These are phyloP conservation scores for Ramalina intermedia DNA, from an alignment of 495 filamentous ascomycete species.

Conservation along the genomic window DNA sequence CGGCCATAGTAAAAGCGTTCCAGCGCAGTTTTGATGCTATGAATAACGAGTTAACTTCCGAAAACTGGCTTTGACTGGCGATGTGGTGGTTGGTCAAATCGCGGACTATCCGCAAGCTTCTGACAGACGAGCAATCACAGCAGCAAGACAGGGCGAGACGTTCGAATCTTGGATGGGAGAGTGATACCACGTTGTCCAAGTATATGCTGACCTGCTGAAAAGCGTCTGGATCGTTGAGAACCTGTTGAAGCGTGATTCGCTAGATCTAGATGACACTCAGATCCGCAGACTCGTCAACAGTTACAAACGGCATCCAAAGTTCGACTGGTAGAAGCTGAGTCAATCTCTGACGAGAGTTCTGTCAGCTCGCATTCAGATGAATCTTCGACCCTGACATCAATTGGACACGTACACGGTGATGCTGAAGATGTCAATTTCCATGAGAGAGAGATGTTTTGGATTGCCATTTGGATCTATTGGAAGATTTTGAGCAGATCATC, in stretches of 20 bases:
- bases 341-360: too few relatives aligned
- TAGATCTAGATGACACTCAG: neutral
- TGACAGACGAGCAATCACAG: neutral
- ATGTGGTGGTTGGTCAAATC: slow-evolving; percentile 11
- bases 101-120: neutral
- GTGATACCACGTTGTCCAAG: slow-evolving; percentile 5
- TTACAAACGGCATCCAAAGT: neutral
- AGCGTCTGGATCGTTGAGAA: slow-evolving; percentile 9
- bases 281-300: slow-evolving; percentile 2
- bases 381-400: too few relatives aligned
- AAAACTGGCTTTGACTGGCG: slow-evolving; percentile 8
- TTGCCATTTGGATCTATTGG: slow-evolving; percentile 3
- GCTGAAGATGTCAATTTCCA: neutral
- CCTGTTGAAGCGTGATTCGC: neutral
- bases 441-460: neutral
- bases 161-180: slow-evolving; percentile 5
- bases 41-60: neutral
- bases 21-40: neutral
- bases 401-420: too few relatives aligned
- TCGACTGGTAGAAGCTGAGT: too few relatives aligned
- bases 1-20: neutral
- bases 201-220: slow-evolving; percentile 7
- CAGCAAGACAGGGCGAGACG: neutral
- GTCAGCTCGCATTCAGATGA: too few relatives aligned
- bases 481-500: slow-evolving; percentile 9